Evolutionary conservation across 495 filamentous ascomycete genomes (phyloP), one percentile per base, ranked within the genome.

Genomic region (Neurospora pannonica): DNA sequence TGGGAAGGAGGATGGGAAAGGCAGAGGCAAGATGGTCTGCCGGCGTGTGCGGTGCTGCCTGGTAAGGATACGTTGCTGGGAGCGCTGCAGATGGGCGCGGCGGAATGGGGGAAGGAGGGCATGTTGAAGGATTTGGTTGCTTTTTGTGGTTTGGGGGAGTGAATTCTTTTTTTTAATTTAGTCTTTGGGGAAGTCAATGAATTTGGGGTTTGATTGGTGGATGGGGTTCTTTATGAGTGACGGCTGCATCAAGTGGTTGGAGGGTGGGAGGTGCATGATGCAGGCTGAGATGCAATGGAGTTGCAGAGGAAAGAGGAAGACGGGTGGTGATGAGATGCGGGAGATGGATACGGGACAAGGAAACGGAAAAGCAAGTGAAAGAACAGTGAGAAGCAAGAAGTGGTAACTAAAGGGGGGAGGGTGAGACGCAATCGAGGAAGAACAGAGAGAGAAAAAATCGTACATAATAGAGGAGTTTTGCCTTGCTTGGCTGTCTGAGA

Each of bases 91-190:
- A 90, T 91, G 79, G 84, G 86, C 75, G 82, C 83, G 62, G 78
- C 78, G 37, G 84, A 86, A 76, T 86, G 86, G 85, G 75, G 86
- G 85, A 81, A 87, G 87, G 79, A 84, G 80, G 72, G 86, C 37
- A 87, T 95, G 77, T 84, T 95, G 76, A 90, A 90, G 73, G 90
- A 95, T 76, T 82, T 96, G 75, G 89, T 92, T 78, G 87, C 88
- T 74, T 39, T 71, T 24, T 70, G 38, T 73, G 31, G 11, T 13
- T 73, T 73, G 54, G 36, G 21, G 15, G n/a, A 74, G 72, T 70
- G 31, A 74, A 24, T 38, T 38, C 5, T 38, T 71, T 37, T 5
- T 24, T 28, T 28, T 19, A 8, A 17, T 21, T 28, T 5, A 13
- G 46, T 60, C 0, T 2, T 48, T 10, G 19, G 42, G 42, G 42